Conservation (phyloP, 371 early-diverging fungal genomes). For the Fennellomyces sp. region DNA sequence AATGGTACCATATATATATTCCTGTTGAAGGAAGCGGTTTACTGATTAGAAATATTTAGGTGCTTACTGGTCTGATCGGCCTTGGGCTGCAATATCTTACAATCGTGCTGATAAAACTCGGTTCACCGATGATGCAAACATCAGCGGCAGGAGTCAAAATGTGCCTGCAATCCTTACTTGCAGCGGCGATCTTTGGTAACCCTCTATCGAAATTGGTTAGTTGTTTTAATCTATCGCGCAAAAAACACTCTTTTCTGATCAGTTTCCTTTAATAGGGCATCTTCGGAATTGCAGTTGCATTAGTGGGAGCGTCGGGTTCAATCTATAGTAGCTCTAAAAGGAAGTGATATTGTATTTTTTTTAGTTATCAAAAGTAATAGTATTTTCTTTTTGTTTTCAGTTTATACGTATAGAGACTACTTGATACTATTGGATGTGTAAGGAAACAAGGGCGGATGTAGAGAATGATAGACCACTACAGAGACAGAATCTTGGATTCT, state of each 20-base stretch:
- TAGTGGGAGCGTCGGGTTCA: background rate
- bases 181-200: slow-evolving; percentile 4
- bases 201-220: slow-evolving; percentile 5
- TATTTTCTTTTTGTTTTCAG: too few relatives aligned
- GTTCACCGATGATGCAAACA: slow-evolving; percentile 13
- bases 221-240: too few relatives aligned
- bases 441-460: too few relatives aligned
- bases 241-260: too few relatives aligned
- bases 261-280: background rate
- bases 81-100: slow-evolving; percentile 11
- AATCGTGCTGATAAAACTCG: slow-evolving; percentile 13
- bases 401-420: too few relatives aligned
- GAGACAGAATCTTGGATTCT: too few relatives aligned
- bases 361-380: too few relatives aligned
- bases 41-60: background rate
- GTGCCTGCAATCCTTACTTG: slow-evolving; percentile 1
- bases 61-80: slow-evolving; percentile 12
- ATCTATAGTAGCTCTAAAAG: background rate
- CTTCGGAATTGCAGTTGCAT: background rate
- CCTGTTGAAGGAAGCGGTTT: background rate
- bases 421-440: too few relatives aligned
- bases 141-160: slow-evolving; percentile 15
- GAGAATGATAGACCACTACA: too few relatives aligned
- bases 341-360: too few relatives aligned
- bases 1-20: slow-evolving; percentile 9